Conservation (phyloP, 2,329 filamentous ascomycete species). For the Colletotrichum graminicola region DNA sequence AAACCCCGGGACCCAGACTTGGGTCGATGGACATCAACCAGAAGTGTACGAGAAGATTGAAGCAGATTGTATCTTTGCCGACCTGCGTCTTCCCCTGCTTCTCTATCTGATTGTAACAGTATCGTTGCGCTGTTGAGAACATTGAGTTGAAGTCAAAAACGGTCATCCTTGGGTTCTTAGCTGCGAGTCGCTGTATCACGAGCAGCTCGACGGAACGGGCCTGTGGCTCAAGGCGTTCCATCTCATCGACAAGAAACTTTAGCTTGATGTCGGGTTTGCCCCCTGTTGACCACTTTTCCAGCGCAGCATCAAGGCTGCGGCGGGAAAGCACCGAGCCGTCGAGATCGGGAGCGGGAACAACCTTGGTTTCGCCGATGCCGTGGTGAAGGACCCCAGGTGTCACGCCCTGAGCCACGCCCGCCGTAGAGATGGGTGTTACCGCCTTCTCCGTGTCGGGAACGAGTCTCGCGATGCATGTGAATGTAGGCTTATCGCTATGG, state of each 20-base stretch:
- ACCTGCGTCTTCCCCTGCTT: background rate
- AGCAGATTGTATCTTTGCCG: background rate
- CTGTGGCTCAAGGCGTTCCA: background rate
- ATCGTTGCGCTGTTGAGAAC: too few species aligned
- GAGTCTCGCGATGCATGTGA: background rate
- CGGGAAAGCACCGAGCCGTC: background rate
- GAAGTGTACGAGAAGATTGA: background rate
- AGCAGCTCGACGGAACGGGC: background rate
- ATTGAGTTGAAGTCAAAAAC: background rate
- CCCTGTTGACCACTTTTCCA: background rate
- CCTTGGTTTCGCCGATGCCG: background rate
- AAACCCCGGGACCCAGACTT: background rate
- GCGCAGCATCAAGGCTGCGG: background rate
- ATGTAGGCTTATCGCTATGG: background rate
- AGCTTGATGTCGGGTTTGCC: background rate
- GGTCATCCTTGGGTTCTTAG: background rate
- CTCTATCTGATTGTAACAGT: background rate
- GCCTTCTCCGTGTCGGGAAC: background rate
- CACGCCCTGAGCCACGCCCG: too few species aligned
- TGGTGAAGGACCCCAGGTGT: too few species aligned
- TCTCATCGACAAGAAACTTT: background rate
- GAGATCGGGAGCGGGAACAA: background rate
- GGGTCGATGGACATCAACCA: background rate
- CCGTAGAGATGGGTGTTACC: rapidly evolving
- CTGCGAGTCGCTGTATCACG: background rate